Conservation (phyloP, 2,329 filamentous ascomycete species). For the Xylaria sp. region DNA sequence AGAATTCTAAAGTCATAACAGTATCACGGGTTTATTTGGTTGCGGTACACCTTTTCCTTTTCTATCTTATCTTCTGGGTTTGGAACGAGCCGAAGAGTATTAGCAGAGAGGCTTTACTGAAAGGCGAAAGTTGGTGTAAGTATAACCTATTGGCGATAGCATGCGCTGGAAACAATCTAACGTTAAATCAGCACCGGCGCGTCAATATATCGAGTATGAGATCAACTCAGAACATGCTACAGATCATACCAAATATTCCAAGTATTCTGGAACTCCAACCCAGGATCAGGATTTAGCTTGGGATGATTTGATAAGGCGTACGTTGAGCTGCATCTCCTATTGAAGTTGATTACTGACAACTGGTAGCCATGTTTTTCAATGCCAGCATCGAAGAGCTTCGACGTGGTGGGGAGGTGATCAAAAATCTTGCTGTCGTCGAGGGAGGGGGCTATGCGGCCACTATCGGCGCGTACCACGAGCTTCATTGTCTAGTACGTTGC, state of each 20-base stretch:
- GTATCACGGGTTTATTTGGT: not conserved
- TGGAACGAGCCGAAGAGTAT: not conserved
- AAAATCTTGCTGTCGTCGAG: slow-evolving; percentile 7
- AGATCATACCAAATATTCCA: slow-evolving; percentile 7
- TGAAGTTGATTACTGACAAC: not conserved
- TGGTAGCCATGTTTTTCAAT: slow-evolving; percentile 21
- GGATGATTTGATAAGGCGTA: slow-evolving; percentile 20
- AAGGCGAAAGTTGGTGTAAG: slow-evolving; percentile 15
- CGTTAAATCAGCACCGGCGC: slow-evolving; percentile 8
- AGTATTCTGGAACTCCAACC: slow-evolving; percentile 11
- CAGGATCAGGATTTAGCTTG: slow-evolving; percentile 12
- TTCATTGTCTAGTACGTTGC: slow-evolving; percentile 32
- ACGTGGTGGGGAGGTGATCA: slow-evolving; percentile 12
- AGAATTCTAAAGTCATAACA: not conserved
- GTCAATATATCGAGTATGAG: slow-evolving; percentile 16
- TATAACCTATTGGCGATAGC: not conserved
- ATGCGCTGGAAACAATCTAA: not conserved
- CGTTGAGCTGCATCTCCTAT: not conserved
- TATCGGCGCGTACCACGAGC: slow-evolving; percentile 36
- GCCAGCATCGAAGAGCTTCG: slow-evolving; percentile 23
- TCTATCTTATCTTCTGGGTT: not conserved
- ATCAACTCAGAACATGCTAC: slow-evolving; percentile 7
- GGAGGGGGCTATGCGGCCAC: slow-evolving; percentile 30
- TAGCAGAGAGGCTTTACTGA: not conserved
- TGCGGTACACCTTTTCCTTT: not conserved